Base-by-base conservation (phyloP, 805 yeast genomes). In the Debaryomyces hansenii region DNA sequence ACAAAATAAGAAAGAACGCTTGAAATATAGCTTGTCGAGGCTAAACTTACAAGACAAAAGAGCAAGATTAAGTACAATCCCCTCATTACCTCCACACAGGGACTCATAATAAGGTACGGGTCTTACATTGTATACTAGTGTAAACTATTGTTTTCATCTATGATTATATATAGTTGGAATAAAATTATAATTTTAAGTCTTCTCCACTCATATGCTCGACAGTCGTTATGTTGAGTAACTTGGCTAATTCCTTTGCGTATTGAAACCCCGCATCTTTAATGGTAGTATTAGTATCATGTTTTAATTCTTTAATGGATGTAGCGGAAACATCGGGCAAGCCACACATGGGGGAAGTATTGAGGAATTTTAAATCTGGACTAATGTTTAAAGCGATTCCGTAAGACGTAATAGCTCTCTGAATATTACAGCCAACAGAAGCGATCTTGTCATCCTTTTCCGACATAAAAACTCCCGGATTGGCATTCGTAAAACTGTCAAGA, bases 381-480 rank as follows among this genome's bases (percentile, higher is more conserved):
- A 87, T 84, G 60, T 94, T 94, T 37, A 94, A 76, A 1, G 92
- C 88, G 12, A 92, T 74, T 0, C 99, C 99, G 67, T 91, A 96
- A 0, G 94, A 83, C 0, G 97, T 89, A 28, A 94, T 77, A 10
- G 87, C 83, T 47, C 97, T 70, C 51, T 90, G 84, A 5, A 92
- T 84, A 57, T 90, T 90, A 42, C 92, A 82, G 0, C 99, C 99
- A 4, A 95, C 79, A 20, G 97, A 87, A 0, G 96, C 91, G 28
- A 94, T 85, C 63, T 94, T 91, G 27, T 67, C 58, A 44, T 74
- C 66, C 4, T 71, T 58, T 11, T 69, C 66, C 37, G 64, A 62
- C 32, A 85, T 72, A 97, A 97, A 92, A 2, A 92, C 96, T 0
- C 98, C 98, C 0, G 96, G 92, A 54, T 90, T 79, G 14, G 75